Conservation (phyloP, 352 stramenopile genomes). For the Aphanomyces astaci region DNA sequence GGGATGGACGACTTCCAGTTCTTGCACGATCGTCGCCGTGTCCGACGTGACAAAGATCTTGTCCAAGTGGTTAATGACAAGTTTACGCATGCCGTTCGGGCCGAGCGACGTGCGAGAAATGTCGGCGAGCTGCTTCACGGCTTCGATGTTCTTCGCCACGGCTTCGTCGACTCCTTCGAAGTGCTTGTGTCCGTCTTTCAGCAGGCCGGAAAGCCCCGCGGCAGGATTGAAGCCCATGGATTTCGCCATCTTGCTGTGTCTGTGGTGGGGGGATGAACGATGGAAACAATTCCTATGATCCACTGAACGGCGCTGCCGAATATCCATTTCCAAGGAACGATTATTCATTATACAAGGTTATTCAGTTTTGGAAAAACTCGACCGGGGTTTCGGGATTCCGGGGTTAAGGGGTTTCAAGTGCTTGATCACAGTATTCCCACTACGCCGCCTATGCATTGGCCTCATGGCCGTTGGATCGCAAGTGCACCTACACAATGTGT, state of each 20-base stretch:
- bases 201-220: slow-evolving; percentile 92
- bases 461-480: slow-evolving; percentile 38
- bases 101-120: slow-evolving; percentile 97
- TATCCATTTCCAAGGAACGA: neutral
- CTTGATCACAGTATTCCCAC: too few species aligned
- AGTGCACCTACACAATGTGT: slow-evolving; percentile 50
- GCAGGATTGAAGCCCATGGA: slow-evolving; percentile 95
- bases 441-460: too few species aligned
- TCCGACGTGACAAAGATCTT: slow-evolving; percentile 99
- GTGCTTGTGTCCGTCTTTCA: slow-evolving; percentile 98
- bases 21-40: slow-evolving; percentile 98
- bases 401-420: neutral
- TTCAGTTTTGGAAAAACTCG: neutral
- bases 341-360: slow-evolving; percentile 1
- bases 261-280: slow-evolving; percentile 8
- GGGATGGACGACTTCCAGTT: slow-evolving; percentile 97
- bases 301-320: neutral
- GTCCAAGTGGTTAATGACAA: slow-evolving; percentile 99
- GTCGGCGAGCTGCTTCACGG: slow-evolving; percentile 94
- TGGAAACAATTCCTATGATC: slow-evolving; percentile 15
- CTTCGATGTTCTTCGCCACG: slow-evolving; percentile 98
- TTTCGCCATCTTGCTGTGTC: slow-evolving; percentile 63
- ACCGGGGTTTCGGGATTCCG: neutral
- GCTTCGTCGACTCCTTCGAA: slow-evolving; percentile 93
- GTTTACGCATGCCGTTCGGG: slow-evolving; percentile 99